Evolutionary conservation across 1,284 basidiomycete species (phyloP).

Genomic region (Caloboletus firmus): DNA sequence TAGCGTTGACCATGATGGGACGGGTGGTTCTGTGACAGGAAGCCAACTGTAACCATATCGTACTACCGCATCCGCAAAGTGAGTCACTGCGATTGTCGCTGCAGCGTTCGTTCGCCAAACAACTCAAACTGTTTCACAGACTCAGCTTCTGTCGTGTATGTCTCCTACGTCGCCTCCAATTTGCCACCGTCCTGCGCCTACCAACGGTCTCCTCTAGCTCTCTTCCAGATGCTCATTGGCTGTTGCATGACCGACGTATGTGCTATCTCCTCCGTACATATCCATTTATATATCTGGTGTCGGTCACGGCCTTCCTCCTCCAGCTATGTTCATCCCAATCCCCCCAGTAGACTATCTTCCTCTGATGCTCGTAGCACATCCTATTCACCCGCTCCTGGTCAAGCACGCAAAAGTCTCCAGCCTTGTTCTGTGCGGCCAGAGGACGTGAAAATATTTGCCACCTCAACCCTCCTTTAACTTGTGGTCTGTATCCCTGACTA

Average conservation of each 20-base stretch:
- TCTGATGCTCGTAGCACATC: constrained; percentile 19
- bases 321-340: too few relatives aligned
- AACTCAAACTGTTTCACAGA: neutral
- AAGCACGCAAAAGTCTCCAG: constrained; percentile 32
- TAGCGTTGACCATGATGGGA: too few relatives aligned
- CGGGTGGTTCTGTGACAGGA: too few relatives aligned
- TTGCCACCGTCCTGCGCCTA: neutral
- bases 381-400: constrained; percentile 15
- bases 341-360: constrained; percentile 10
- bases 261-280: too few relatives aligned
- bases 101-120: too few relatives aligned
- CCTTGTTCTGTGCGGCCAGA: constrained; percentile 38
- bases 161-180: neutral
- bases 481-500: constrained; percentile 13
- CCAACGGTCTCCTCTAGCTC: neutral
- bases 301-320: too few relatives aligned
- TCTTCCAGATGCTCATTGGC: neutral
- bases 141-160: neutral
- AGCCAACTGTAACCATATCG: too few relatives aligned
- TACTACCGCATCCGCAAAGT: too few relatives aligned
- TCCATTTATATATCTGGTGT: too few relatives aligned
- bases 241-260: constrained; percentile 13
- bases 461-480: constrained; percentile 25
- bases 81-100: too few relatives aligned
- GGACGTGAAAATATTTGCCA: constrained; percentile 41